phyloP scores from a whole-genome alignment of 2,329 filamentous ascomycete genomes.

The Diaporthe sp. region DNA sequence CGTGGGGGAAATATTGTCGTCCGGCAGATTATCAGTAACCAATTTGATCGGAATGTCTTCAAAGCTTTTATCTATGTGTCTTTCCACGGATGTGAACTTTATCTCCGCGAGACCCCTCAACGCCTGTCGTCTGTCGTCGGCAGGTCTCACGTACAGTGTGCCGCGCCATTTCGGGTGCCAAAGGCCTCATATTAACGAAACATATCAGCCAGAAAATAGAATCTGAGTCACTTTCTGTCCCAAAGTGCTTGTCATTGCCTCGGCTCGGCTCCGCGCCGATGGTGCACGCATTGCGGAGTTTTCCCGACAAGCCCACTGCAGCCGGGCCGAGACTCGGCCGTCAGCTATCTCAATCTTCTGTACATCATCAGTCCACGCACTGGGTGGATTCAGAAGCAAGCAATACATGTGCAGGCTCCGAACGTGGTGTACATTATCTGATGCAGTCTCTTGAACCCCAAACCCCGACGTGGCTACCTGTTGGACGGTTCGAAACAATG shows the following conservation, averaged over 20 bases:
- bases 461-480: too few species aligned
- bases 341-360: neutral
- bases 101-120: neutral
- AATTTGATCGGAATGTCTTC: neutral
- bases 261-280: neutral
- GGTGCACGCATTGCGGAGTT: neutral
- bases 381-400: neutral
- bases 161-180: neutral
- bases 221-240: neutral
- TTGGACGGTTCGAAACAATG: too few species aligned
- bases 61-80: neutral
- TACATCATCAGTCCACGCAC: neutral
- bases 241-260: neutral
- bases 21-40: neutral
- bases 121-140: neutral
- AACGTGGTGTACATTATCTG: neutral
- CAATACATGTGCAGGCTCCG: neutral
- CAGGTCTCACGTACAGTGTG: neutral
- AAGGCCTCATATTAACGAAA: neutral
- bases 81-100: neutral
- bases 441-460: neutral
- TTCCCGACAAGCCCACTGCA: neutral
- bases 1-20: neutral
- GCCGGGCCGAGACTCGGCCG: neutral
- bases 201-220: neutral